Conservation (phyloP, 495 filamentous ascomycete genomes). For the Neurospora sp. region DNA sequence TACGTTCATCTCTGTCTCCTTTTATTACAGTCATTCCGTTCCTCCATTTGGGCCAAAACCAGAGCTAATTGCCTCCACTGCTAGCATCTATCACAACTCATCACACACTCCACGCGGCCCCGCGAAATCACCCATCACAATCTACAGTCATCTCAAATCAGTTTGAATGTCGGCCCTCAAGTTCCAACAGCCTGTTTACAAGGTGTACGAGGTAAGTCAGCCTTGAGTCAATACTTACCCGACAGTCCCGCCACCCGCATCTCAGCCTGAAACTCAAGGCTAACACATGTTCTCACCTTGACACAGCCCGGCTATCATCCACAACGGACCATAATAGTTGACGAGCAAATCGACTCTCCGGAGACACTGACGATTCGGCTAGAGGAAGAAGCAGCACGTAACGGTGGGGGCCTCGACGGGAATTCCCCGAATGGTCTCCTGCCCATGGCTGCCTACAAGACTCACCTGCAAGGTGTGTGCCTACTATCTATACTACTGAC, state of each 20-base stretch:
- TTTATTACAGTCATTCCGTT: neutral
- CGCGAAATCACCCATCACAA: neutral
- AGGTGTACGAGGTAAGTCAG: constrained; percentile 40
- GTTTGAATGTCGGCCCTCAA: constrained; percentile 42
- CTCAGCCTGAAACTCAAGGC: neutral
- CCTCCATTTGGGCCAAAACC: neutral
- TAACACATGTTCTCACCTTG: constrained; percentile 1
- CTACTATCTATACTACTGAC: neutral
- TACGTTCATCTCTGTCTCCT: neutral
- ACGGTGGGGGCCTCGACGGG: constrained; percentile 39
- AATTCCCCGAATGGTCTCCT: constrained; percentile 42
- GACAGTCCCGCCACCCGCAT: neutral
- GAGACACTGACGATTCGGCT: constrained; percentile 39
- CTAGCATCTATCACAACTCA: neutral
- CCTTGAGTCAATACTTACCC: neutral
- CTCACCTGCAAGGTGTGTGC: constrained; percentile 40
- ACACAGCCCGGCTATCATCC: constrained; percentile 37
- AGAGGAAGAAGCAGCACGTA: constrained; percentile 37
- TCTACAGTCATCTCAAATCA: constrained; percentile 15
- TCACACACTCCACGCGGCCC: neutral
- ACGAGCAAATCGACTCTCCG: constrained; percentile 38
- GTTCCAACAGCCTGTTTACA: constrained; percentile 38
- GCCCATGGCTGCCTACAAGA: constrained; percentile 36
- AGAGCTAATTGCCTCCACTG: neutral
- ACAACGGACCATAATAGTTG: constrained; percentile 39